Conservation (phyloP, 805 yeast species). For the Teunomyces panamensis region DNA sequence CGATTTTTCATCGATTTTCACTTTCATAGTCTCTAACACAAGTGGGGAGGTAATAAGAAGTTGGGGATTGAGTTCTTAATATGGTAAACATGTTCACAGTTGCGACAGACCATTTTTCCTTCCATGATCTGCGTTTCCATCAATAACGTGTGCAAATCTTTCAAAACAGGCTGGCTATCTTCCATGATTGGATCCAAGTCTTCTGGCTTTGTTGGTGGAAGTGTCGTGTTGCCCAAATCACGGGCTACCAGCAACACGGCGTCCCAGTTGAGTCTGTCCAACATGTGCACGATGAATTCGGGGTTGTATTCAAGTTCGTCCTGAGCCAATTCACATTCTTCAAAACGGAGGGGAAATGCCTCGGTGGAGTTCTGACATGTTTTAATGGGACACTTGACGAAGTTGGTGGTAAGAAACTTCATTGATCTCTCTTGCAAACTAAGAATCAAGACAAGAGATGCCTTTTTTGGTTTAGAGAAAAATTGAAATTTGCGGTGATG, state of each 20-base stretch:
- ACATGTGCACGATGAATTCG: constrained; percentile 70
- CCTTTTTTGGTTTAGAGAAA: background rate
- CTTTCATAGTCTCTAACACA: constrained; percentile 44
- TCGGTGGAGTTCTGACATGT: constrained; percentile 70
- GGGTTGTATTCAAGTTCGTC: constrained; percentile 82
- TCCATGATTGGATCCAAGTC: constrained; percentile 51
- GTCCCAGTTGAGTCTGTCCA: constrained; percentile 84
- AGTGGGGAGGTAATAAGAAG: constrained; percentile 90
- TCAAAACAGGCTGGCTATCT: constrained; percentile 53
- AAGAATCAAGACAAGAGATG: background rate
- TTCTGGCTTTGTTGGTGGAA: constrained; percentile 53
- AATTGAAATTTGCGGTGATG: constrained; percentile 1
- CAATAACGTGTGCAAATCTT: constrained; percentile 73
- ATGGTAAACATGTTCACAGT: constrained; percentile 83
- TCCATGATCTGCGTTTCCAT: constrained; percentile 83
- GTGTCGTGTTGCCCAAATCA: constrained; percentile 47
- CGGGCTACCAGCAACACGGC: constrained; percentile 76
- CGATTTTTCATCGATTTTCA: background rate
- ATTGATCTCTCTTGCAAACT: constrained; percentile 32
- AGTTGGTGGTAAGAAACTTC: constrained; percentile 95
- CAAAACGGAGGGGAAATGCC: constrained; percentile 77
- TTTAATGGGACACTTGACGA: constrained; percentile 89
- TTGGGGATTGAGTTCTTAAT: constrained; percentile 94
- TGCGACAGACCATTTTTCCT: constrained; percentile 85
- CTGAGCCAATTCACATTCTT: constrained; percentile 66